Conservation (phyloP, 2,329 filamentous ascomycete species). For the Fusarium ramigenum region DNA sequence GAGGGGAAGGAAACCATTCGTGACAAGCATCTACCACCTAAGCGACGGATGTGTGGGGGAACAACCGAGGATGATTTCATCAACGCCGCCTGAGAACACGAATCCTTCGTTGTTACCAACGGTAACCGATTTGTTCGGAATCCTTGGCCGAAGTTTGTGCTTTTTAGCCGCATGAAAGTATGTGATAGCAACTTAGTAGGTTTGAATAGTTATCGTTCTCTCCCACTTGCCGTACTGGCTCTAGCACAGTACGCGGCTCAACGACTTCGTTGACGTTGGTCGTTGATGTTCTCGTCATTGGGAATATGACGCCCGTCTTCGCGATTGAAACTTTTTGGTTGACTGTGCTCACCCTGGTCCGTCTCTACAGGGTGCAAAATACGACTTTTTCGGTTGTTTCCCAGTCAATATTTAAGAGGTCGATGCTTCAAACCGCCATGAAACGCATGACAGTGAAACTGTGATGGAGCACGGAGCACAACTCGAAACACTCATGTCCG, state of each 20-base stretch:
- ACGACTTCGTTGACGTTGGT: not conserved
- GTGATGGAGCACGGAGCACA: slow-evolving; percentile 22
- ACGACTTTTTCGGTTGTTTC: slow-evolving; percentile 17
- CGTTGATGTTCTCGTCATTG: not conserved
- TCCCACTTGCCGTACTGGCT: slow-evolving; percentile 8
- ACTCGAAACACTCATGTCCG: slow-evolving; percentile 27
- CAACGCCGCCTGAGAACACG: slow-evolving; percentile 7
- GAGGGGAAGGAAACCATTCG: slow-evolving; percentile 1
- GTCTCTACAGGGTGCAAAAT: not conserved
- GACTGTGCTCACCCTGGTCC: slow-evolving; percentile 1
- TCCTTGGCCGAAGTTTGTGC: slow-evolving; percentile 1
- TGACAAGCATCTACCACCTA: slow-evolving; percentile 8
- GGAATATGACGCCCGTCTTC: not conserved
- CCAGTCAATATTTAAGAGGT: slow-evolving; percentile 24
- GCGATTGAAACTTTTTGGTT: slow-evolving; percentile 2
- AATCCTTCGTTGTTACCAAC: slow-evolving; percentile 24
- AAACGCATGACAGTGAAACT: slow-evolving; percentile 36
- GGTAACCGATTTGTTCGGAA: slow-evolving; percentile 16
- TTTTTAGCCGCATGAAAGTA: slow-evolving; percentile 2
- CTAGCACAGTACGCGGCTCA: not conserved
- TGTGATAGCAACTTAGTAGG: not conserved
- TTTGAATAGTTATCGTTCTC: not conserved
- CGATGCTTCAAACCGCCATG: slow-evolving; percentile 29
- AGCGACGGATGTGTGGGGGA: slow-evolving; percentile 33
- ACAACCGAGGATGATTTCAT: slow-evolving; percentile 15